Percentiles rank a stretch among this genome's conserved stretches.
phyloP scores from a whole-genome alignment of 768 basidiomycete species.

The Lenzites betulinus region DNA sequence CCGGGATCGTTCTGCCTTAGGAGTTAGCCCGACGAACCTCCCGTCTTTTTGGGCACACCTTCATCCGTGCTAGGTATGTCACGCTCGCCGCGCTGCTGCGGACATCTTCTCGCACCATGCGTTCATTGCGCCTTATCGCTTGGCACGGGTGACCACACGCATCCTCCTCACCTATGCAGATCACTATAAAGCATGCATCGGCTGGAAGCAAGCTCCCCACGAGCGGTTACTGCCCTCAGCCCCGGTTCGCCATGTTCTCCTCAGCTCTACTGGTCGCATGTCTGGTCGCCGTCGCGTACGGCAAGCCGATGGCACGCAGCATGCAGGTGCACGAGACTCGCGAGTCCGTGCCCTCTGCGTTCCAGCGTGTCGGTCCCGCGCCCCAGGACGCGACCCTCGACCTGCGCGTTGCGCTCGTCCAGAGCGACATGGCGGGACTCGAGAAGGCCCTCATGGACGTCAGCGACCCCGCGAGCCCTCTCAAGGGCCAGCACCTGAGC shows the following conservation, averaged over 20 bases:
- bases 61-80: slow-evolving; percentile 1
- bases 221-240: neutral
- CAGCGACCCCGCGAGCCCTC: slow-evolving; percentile 39
- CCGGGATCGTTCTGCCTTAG: slow-evolving; percentile 1
- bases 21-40: slow-evolving; percentile 7
- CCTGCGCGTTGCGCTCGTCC: slow-evolving; percentile 41
- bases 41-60: slow-evolving; percentile 3
- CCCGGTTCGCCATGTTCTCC: slow-evolving; percentile 24
- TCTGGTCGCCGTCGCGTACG: slow-evolving; percentile 23
- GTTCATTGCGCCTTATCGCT: slow-evolving; percentile 8
- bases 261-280: slow-evolving; percentile 24
- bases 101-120: slow-evolving; percentile 1
- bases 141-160: neutral
- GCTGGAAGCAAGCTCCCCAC: neutral
- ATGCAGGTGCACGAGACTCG: slow-evolving; percentile 36
- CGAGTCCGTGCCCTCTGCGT: slow-evolving; percentile 31
- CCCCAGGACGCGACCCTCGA: slow-evolving; percentile 34
- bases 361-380: slow-evolving; percentile 34
- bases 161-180: neutral
- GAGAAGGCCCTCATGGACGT: slow-evolving; percentile 40
- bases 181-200: neutral
- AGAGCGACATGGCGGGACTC: slow-evolving; percentile 39
- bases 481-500: slow-evolving; percentile 41
- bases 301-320: slow-evolving; percentile 27
- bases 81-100: slow-evolving; percentile 10